A percentile compares a stretch with the other conserved stretches of the same genome.
Evolutionary conservation across 257 asterid species (phyloP).

Genomic region (Solanum chiquidenum): DNA sequence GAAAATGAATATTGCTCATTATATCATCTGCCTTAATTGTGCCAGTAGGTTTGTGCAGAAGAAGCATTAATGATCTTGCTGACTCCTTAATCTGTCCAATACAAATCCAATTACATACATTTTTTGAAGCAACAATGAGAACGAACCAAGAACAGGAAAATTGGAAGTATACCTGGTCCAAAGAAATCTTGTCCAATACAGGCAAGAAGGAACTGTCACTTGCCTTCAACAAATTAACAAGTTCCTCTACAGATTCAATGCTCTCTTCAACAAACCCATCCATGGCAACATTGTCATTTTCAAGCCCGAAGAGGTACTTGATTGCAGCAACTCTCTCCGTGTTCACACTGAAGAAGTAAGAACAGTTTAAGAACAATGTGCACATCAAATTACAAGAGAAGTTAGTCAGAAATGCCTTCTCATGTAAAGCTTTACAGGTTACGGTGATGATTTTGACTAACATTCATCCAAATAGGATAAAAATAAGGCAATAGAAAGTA

Average conservation of each 20-base stretch:
- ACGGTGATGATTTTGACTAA: not conserved
- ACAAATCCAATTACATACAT: not conserved
- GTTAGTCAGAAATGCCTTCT: not conserved
- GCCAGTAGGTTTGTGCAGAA: constrained; percentile 45
- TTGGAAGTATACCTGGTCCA: constrained; percentile 25
- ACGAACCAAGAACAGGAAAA: not conserved
- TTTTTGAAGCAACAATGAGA: not conserved
- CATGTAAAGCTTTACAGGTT: not conserved
- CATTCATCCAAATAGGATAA: not conserved
- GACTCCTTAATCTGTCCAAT: constrained; percentile 50
- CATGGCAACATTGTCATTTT: constrained; percentile 13
- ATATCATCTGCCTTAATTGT: constrained; percentile 36
- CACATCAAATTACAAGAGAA: not conserved
- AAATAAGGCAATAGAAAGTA: not conserved
- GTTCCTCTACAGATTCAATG: constrained; percentile 54
- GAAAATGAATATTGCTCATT: constrained; percentile 15
- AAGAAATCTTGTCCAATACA: constrained; percentile 8
- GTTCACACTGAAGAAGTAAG: constrained; percentile 41
- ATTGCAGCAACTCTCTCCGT: constrained; percentile 51
- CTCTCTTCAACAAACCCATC: constrained; percentile 40
- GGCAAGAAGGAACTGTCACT: constrained; percentile 13
- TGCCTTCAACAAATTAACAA: constrained; percentile 27
- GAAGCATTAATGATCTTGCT: constrained; percentile 34
- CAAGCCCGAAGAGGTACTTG: constrained; percentile 55
- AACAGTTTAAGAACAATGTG: constrained; percentile 3